A percentile compares a stretch with the other conserved stretches of the same genome.
Conservation (phyloP, 352 stramenopile species). For the Globisporangium barbulae region DNA sequence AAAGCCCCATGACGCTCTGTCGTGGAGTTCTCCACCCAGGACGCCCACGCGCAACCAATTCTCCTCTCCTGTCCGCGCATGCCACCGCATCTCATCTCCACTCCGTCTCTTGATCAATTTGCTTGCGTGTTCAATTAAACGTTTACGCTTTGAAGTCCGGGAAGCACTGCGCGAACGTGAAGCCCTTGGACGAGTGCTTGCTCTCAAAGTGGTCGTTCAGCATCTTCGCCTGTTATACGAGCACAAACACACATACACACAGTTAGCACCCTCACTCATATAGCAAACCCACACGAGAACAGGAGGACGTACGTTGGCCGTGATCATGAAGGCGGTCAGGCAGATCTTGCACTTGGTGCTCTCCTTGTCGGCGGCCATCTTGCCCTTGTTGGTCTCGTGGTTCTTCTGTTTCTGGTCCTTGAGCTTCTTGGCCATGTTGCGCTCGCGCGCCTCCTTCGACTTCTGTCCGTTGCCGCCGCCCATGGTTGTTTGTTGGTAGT, state of each 20-base stretch:
- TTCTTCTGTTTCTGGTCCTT: slow-evolving; percentile 81
- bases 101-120: not conserved
- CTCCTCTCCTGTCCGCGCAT: not conserved
- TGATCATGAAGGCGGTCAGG: slow-evolving; percentile 86
- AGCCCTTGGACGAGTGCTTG: slow-evolving; percentile 75
- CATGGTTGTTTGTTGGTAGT: slow-evolving; percentile 33
- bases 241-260: not conserved
- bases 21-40: not conserved
- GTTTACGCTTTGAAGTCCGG: slow-evolving; percentile 5
- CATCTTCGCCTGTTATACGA: slow-evolving; percentile 38
- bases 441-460: slow-evolving; percentile 74
- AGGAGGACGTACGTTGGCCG: slow-evolving; percentile 57
- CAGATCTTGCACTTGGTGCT: slow-evolving; percentile 88
- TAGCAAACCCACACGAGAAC: not conserved
- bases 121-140: not conserved
- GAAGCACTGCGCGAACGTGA: slow-evolving; percentile 48
- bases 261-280: not conserved
- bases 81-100: not conserved
- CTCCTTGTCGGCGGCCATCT: slow-evolving; percentile 78
- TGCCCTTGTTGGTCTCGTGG: slow-evolving; percentile 74
- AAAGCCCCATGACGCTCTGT: not conserved
- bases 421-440: slow-evolving; percentile 83
- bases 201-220: slow-evolving; percentile 82
- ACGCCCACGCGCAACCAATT: not conserved
- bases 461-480: slow-evolving; percentile 85